Evolutionary conservation across 345 rosid species (phyloP), one percentile per base, ranked within the genome.

Genomic region (Acer saccharum): DNA sequence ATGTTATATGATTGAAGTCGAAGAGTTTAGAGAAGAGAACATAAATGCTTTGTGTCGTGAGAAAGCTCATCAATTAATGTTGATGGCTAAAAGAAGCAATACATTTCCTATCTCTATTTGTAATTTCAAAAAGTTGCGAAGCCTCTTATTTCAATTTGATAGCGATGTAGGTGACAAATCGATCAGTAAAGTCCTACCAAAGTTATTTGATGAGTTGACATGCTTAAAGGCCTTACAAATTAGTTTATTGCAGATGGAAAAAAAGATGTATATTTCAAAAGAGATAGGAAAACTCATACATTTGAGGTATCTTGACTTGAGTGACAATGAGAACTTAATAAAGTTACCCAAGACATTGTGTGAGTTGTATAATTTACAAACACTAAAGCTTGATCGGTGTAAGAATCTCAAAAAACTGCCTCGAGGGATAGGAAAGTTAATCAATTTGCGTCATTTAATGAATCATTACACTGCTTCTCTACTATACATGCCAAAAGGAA

Each of bases 221-320:
- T 21, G n/a, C 14, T n/a, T 69, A 14, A 68, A 78, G 43, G 14
- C 60, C 8, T 41, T 79, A 29, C 18, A 39, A 29, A 7, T 79
- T 71, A 62, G 75, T n/a, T n/a, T n/a, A n/a, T n/a, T n/a, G n/a
- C n/a, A n/a, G n/a, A n/a, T n/a, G n/a, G n/a, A n/a, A n/a, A n/a
- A n/a, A n/a, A n/a, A n/a, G n/a, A n/a, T n/a, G n/a, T n/a, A n/a
- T 27, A 18, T 74, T 69, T 62, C 78, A 18, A 50, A 10, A 3
- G 66, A 35, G 6, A 66, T 74, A 3, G 69, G 52, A 68, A 43
- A 48, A 18, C 35, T 69, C 48, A 17, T 69, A 4, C 71, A 62
- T 63, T 18, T 79, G 57, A 74, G 71, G 23, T 69, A 74, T 54
- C 82, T 79, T 3, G 32, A 79, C 8, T 52, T 69, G 70, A 50